Conservation (phyloP, 805 yeast genomes). For the Lachancea quebecensis region DNA sequence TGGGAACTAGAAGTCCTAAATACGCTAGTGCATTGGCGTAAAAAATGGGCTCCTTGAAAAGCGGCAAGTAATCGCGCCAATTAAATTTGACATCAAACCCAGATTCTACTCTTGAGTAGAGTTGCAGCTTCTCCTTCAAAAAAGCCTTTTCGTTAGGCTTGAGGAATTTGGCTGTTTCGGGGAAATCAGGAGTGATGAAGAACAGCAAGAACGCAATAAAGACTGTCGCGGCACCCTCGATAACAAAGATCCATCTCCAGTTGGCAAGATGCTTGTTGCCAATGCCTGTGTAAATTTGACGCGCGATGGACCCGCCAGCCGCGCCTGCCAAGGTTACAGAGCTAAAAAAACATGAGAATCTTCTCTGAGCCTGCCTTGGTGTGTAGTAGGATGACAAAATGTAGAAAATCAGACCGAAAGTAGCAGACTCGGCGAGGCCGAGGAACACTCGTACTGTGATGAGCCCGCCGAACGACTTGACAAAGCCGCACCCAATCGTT, state of each 20-base stretch:
- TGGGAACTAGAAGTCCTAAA: conserved; percentile 1
- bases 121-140: conserved; percentile 2
- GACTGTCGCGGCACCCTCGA: conserved; percentile 4
- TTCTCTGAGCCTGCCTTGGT: conserved; percentile 1
- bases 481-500: conserved; percentile 4
- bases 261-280: conserved; percentile 1
- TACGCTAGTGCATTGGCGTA: conserved; percentile 4
- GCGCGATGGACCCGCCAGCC: conserved; percentile 6
- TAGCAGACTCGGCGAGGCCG: conserved; percentile 5
- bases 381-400: conserved; percentile 4
- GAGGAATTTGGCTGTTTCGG: conserved; percentile 5
- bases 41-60: conserved; percentile 5
- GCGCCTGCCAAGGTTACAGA: conserved; percentile 6
- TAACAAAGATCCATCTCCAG: conserved; percentile 8
- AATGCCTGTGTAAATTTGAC: conserved; percentile 1
- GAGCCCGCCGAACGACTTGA: conserved; percentile 4
- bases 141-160: conserved; percentile 2
- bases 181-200: conserved; percentile 6
- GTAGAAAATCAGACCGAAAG: conserved; percentile 5
- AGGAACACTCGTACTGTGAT: conserved; percentile 3
- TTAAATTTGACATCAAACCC: conserved; percentile 1
- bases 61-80: conserved; percentile 6
- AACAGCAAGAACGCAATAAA: conserved; percentile 2
- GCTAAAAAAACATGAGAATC: conserved; percentile 3
- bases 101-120: conserved; percentile 2